Evolutionary conservation across 2,329 filamentous ascomycete species (phyloP).

Genomic region (Fusarium lyarnte): DNA sequence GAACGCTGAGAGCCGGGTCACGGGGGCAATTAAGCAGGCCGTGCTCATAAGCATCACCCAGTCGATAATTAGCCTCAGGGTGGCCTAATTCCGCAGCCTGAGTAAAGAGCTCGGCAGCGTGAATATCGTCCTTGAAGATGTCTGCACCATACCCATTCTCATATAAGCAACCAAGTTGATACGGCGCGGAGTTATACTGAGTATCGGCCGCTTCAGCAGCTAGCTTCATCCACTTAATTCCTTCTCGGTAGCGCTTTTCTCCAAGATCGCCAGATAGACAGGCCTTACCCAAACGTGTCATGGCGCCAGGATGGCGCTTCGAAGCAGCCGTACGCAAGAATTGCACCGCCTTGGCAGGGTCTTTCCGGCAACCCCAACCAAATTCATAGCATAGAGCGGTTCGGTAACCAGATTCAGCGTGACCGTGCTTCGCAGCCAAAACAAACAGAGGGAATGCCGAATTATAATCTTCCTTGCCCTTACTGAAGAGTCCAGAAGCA

Average conservation of each 20-base stretch:
- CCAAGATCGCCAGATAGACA: conserved; percentile 92
- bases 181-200: conserved; percentile 93
- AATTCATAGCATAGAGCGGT: conserved; percentile 97
- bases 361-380: conserved; percentile 93
- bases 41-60: conserved; percentile 98
- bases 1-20: conserved; percentile 92
- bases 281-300: conserved; percentile 89
- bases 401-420: conserved; percentile 94
- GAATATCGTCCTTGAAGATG: conserved; percentile 88
- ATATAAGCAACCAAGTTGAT: conserved; percentile 87
- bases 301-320: conserved; percentile 94
- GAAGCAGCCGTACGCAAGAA: conserved; percentile 91
- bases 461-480: conserved; percentile 91
- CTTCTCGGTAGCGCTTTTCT: conserved; percentile 86
- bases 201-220: conserved; percentile 88
- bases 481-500: conserved; percentile 93
- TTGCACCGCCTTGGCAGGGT: conserved; percentile 90
- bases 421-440: conserved; percentile 93
- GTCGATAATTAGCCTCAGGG: conserved; percentile 82
- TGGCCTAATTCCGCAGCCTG: conserved; percentile 94
- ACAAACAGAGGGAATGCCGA: conserved; percentile 93
- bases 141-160: conserved; percentile 95
- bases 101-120: conserved; percentile 93
- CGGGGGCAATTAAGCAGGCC: conserved; percentile 86
- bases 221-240: conserved; percentile 95